Conservation (phyloP, 2,329 filamentous ascomycete genomes). For the Pyrenophora teres region DNA sequence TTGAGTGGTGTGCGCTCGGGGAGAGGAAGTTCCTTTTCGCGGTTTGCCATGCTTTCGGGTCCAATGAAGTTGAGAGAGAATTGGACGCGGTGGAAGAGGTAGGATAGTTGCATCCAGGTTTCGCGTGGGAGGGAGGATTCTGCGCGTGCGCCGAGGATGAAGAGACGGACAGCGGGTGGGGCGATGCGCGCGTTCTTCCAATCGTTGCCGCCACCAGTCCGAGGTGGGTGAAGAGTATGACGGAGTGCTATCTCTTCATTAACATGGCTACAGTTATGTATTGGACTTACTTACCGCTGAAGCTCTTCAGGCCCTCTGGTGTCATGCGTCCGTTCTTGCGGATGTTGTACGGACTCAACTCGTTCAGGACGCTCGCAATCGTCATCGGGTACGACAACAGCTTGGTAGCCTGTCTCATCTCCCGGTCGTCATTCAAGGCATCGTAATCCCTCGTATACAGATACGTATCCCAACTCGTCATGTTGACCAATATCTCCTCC, state of each 20-base stretch:
- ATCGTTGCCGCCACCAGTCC: constrained; percentile 71
- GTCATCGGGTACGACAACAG: constrained; percentile 93
- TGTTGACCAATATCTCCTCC: constrained; percentile 90
- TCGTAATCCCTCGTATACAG: constrained; percentile 90
- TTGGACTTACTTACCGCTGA: constrained; percentile 70
- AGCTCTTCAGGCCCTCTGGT: constrained; percentile 86
- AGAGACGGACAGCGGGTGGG: constrained; percentile 86
- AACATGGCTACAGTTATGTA: constrained; percentile 1
- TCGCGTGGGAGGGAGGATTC: constrained; percentile 94
- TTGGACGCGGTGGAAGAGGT: constrained; percentile 89
- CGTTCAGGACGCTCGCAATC: constrained; percentile 87
- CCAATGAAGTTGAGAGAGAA: constrained; percentile 95
- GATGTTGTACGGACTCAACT: constrained; percentile 89
- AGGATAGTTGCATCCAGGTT: constrained; percentile 91
- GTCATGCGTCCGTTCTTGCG: constrained; percentile 77
- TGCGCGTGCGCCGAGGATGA: constrained; percentile 92
- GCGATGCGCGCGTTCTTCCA: constrained; percentile 81
- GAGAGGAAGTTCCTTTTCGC: constrained; percentile 89
- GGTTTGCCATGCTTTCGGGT: constrained; percentile 92
- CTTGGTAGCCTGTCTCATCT: constrained; percentile 89
- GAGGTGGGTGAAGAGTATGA: constrained; percentile 90
- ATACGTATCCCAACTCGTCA: constrained; percentile 98
- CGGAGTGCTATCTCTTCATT: constrained; percentile 68
- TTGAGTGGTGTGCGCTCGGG: constrained; percentile 83
- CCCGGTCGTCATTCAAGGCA: constrained; percentile 87